These are phyloP conservation scores for Solanum boliviense DNA, from an alignment of 257 asterid genomes.

Conservation along the genomic window DNA sequence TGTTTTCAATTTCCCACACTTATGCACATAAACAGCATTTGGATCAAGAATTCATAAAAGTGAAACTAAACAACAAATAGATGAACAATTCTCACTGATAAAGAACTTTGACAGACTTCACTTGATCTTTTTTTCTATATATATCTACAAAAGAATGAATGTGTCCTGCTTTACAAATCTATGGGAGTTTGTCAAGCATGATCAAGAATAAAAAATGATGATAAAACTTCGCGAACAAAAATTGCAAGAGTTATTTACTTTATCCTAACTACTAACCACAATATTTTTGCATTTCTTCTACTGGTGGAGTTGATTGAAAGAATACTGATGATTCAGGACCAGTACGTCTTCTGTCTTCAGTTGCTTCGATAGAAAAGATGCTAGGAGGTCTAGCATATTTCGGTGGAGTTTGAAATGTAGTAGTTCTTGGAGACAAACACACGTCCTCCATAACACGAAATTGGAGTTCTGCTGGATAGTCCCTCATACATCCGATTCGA, in stretches of 20 bases:
- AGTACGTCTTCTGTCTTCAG: background rate
- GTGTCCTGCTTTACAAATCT: background rate
- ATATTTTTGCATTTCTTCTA: background rate
- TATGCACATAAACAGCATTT: background rate
- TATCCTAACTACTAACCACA: background rate
- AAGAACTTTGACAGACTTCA: background rate
- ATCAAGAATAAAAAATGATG: background rate
- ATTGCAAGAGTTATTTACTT: background rate
- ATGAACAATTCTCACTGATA: background rate
- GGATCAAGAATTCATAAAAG: background rate
- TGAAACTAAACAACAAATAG: background rate
- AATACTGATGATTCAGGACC: background rate
- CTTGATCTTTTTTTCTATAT: background rate
- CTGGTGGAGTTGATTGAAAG: background rate
- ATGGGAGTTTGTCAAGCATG: background rate
- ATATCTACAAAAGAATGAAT: background rate
- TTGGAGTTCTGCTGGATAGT: slow-evolving; percentile 79
- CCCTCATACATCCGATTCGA: slow-evolving; percentile 79
- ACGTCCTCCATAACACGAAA: slow-evolving; percentile 56
- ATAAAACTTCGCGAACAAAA: background rate
- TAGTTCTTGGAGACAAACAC: slow-evolving; percentile 56
- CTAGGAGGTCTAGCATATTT: slow-evolving; percentile 6
- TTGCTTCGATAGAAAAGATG: background rate
- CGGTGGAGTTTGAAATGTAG: slow-evolving; percentile 23
- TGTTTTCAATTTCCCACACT: background rate